Evolutionary conservation across 345 rosid genomes (phyloP).

Genomic region (Melastoma malabathricum): DNA sequence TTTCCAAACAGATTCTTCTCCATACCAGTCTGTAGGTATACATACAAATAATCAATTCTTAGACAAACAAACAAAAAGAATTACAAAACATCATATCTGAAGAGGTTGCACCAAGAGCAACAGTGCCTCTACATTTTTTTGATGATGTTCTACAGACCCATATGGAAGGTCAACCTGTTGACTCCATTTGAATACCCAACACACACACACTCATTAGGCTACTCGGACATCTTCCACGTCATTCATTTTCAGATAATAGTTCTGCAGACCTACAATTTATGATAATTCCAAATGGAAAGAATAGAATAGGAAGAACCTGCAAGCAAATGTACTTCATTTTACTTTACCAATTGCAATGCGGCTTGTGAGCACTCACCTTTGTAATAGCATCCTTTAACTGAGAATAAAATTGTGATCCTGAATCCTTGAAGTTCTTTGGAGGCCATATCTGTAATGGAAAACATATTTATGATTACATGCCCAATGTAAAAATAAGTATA

Average conservation of each 20-base stretch:
- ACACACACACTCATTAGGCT: too few relatives aligned
- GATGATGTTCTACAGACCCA: too few relatives aligned
- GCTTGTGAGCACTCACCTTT: constrained; percentile 32
- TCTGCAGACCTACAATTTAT: too few relatives aligned
- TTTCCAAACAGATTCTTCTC: constrained; percentile 81
- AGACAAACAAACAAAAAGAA: neutral
- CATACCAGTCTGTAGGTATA: constrained; percentile 25
- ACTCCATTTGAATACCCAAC: too few relatives aligned
- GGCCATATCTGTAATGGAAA: constrained; percentile 77
- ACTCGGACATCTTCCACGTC: too few relatives aligned
- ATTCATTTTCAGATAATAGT: too few relatives aligned
- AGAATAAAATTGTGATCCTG: constrained; percentile 80
- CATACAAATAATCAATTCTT: neutral
- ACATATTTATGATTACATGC: neutral
- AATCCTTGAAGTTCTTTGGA: constrained; percentile 88
- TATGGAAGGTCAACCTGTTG: too few relatives aligned
- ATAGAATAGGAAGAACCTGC: too few relatives aligned
- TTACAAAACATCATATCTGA: neutral
- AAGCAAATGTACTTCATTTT: neutral
- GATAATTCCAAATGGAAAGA: too few relatives aligned
- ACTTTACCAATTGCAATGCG: constrained; percentile 1
- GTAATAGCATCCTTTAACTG: constrained; percentile 70
- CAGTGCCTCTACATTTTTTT: too few relatives aligned
- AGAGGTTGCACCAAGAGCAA: too few relatives aligned
- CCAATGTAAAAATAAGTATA: too few relatives aligned